Evolutionary conservation across 1,284 basidiomycete genomes (phyloP), one percentile per base, ranked within the genome.

Genomic region (Rhodotorula mucilaginosa): DNA sequence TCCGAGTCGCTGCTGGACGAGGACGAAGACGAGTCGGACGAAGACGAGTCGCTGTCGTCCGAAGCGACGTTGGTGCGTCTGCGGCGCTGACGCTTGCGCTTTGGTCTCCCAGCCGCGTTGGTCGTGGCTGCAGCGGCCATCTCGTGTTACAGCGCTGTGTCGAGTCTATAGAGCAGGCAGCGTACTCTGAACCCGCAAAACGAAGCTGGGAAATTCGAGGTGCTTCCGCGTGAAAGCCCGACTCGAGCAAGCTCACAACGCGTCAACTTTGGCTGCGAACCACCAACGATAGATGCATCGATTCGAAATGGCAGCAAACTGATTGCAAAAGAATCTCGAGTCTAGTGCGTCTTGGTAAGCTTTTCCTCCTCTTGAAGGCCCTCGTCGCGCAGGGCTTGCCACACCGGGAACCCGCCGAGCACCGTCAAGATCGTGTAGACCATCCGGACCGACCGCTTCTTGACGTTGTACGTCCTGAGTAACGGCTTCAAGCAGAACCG

Each of bases 1-100:
- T n/a, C 54, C 15, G 62, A 65, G 34, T 47, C 44, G 29, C 51
- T 52, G 23, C 34, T 34, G 34, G 34, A 34, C 34, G 64, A n/a
- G 10, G 60, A 46, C 5, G 21, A 44, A 5, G 72, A 70, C 49
- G 61, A 61, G 48, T 26, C n/a, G 26, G 54, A 56, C 48, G 63
- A 61, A 65, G 26, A 48, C 49, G 57, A 63, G 57, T 67, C 65
- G 58, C 58, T 60, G 47, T 64, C 62, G 62, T 64, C 63, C 13
- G 63, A 64, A 18, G 31, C 15, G 56, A n/a, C 29, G 57, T 68
- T 62, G 49, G 67, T 63, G 39, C 67, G 67, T 26, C 72, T 52
- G 21, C 66, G 61, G 65, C 74, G 74, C 48, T 73, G 72, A 21
- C 74, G 72, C 61, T 75, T 75, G 26, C 74, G 71, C 51, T 73